Conservation (phyloP, 2,329 filamentous ascomycete species). For the Diatrype stigma region DNA sequence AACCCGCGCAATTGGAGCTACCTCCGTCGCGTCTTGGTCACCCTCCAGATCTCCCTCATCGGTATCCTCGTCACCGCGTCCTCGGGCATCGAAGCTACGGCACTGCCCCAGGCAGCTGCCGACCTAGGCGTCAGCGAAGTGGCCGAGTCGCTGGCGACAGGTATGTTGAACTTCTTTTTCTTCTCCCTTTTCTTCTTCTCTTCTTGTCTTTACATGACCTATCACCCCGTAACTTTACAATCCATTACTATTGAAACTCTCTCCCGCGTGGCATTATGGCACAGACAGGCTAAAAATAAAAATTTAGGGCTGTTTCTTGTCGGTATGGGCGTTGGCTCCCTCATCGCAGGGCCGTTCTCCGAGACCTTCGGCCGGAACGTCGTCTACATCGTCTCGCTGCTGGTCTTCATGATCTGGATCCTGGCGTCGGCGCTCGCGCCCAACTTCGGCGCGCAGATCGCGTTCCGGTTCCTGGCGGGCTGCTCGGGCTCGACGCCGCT, state of each 20-base stretch:
- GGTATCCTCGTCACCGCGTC: slow-evolving; percentile 47
- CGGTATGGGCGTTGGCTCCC: slow-evolving; percentile 33
- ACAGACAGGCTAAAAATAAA: not conserved
- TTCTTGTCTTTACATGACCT: not conserved
- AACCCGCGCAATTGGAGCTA: slow-evolving; percentile 36
- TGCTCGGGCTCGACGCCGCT: slow-evolving; percentile 41
- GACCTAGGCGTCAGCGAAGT: slow-evolving; percentile 46
- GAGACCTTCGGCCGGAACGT: slow-evolving; percentile 30
- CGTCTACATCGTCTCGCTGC: slow-evolving; percentile 34
- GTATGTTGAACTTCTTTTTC: slow-evolving; percentile 11
- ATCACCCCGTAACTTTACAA: no score
- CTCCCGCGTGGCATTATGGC: not conserved
- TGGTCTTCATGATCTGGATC: slow-evolving; percentile 39
- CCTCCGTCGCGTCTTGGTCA: slow-evolving; percentile 31
- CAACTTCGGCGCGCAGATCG: slow-evolving; percentile 37
- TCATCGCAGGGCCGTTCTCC: slow-evolving; percentile 35
- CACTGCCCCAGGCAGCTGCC: slow-evolving; percentile 38
- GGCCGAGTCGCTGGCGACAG: slow-evolving; percentile 45
- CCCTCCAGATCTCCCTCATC: slow-evolving; percentile 40
- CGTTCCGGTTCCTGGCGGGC: slow-evolving; percentile 44
- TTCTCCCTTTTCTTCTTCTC: not conserved
- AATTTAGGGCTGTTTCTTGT: slow-evolving; percentile 27
- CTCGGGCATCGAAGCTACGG: slow-evolving; percentile 48
- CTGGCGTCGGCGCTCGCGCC: slow-evolving; percentile 38
- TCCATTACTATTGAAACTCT: no score